phyloP scores from a whole-genome alignment of 345 rosid genomes.

The Camelina laxa region DNA sequence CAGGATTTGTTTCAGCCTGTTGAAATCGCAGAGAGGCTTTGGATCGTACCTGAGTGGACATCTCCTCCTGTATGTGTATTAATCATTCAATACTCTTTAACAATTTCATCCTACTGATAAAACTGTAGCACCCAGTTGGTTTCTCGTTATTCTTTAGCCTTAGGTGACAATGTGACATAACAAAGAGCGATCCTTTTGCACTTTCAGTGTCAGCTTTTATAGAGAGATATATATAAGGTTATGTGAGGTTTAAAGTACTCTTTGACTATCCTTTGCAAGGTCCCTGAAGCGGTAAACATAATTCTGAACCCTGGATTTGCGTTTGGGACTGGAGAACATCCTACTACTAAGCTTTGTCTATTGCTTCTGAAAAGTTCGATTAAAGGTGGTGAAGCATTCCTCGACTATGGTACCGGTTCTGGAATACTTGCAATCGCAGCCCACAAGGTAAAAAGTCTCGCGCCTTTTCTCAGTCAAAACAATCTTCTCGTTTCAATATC shows the following conservation, averaged over 20 bases:
- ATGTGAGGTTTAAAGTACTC: neutral
- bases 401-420: slow-evolving; percentile 94
- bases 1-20: slow-evolving; percentile 83
- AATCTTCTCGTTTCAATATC: slow-evolving; percentile 20
- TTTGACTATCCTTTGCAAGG: slow-evolving; percentile 46
- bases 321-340: slow-evolving; percentile 93
- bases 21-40: slow-evolving; percentile 68
- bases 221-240: neutral
- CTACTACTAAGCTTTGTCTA: slow-evolving; percentile 75
- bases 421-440: slow-evolving; percentile 94
- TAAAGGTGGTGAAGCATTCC: slow-evolving; percentile 75
- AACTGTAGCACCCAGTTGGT: neutral
- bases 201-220: neutral
- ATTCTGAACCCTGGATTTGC: slow-evolving; percentile 86
- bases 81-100: slow-evolving; percentile 38
- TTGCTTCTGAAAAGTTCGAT: slow-evolving; percentile 63
- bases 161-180: neutral
- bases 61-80: slow-evolving; percentile 75
- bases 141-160: slow-evolving; percentile 1
- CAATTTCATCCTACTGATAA: slow-evolving; percentile 18
- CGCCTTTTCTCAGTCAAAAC: slow-evolving; percentile 7
- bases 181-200: neutral
- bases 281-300: slow-evolving; percentile 67
- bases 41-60: slow-evolving; percentile 89
- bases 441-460: slow-evolving; percentile 57